Base-by-base conservation (phyloP, 2,329 filamentous ascomycete species). In the Apiospora koreana region DNA sequence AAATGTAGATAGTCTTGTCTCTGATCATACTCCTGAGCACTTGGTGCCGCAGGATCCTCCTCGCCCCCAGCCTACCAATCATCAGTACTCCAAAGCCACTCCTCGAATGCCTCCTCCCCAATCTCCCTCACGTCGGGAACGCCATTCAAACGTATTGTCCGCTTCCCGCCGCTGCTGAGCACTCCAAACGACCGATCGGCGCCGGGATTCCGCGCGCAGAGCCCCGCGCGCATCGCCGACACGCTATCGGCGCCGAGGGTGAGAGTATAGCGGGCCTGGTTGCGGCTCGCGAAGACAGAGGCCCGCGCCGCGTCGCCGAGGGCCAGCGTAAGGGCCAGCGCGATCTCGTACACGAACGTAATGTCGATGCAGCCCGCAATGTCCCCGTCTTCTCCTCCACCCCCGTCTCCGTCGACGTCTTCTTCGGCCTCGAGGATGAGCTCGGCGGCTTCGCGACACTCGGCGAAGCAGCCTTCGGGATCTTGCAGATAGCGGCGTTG, bases 321-420 rank as follows among this genome's bases (percentile, higher is more conserved):
- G 28, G 25, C 10, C 66, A 68, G 43, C 43, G 66, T 25, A 7
- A 68, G 28, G 28, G 66, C 66, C 28, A 68, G 45, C 45, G 45
- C 66, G 31, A 54, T 68, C 66, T 68, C 66, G 45, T 68, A 68
- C 66, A 43, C 35, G 31, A 68, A 68, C 21, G 66, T 68, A 31
- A 68, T n/a, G 45, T 54, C 46, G 25, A 68, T 54, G 45, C 66
- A 68, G 9, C 66, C 66, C 21, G n/a, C 31, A 10, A 68, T 50
- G 25, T 67, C 65, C 8, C 45, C 65, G 25, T 67, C 65, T 25
- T 38, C 42, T 18, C 42, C 65, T 23, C 31, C 54, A 18, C 4
- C 31, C 8, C 50, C 50, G 25, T 38, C 42, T 41, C 42, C 65
- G 28, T 46, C 18, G 28, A 38, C 54, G 28, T 62, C 54, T 9